Conservation (phyloP, 2,329 filamentous ascomycete species). For the Fusarium drepaniforme region DNA sequence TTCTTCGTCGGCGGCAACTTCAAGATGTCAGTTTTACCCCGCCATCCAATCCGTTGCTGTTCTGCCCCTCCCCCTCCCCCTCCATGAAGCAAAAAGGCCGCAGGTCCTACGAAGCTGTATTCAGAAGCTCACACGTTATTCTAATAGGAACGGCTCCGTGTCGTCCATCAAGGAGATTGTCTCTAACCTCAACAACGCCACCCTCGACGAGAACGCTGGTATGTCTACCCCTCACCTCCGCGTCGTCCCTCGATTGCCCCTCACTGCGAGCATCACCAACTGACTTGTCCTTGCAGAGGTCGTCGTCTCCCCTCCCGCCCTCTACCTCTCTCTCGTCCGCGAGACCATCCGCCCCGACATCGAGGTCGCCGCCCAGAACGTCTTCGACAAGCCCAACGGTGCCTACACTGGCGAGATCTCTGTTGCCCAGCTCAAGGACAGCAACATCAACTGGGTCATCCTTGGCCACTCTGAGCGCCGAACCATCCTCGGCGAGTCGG, state of each 20-base stretch:
- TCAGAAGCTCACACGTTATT: slow-evolving; percentile 26
- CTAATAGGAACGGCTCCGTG: slow-evolving; percentile 87
- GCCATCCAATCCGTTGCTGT: slow-evolving; percentile 37
- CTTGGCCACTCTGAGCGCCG: slow-evolving; percentile 96
- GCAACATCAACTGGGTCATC: slow-evolving; percentile 88
- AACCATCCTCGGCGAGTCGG: slow-evolving; percentile 87
- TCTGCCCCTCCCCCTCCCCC: slow-evolving; percentile 30
- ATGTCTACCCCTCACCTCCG: slow-evolving; percentile 49
- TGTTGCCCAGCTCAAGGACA: slow-evolving; percentile 90
- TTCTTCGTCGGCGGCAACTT: slow-evolving; percentile 99
- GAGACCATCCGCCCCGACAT: slow-evolving; percentile 81
- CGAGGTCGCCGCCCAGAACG: slow-evolving; percentile 94
- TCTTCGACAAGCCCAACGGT: slow-evolving; percentile 96
- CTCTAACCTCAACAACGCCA: slow-evolving; percentile 86
- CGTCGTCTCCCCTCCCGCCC: slow-evolving; percentile 89
- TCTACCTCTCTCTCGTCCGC: slow-evolving; percentile 91
- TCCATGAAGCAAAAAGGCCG: slow-evolving; percentile 45
- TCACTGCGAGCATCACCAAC: neutral
- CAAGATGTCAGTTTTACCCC: slow-evolving; percentile 82
- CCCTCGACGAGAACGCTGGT: slow-evolving; percentile 82
- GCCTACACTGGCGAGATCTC: slow-evolving; percentile 98
- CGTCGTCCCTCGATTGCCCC: slow-evolving; percentile 5
- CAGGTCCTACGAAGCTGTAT: slow-evolving; percentile 32
- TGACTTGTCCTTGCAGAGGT: slow-evolving; percentile 73
- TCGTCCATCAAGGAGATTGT: slow-evolving; percentile 93